Evolutionary conservation across 2,329 filamentous ascomycete genomes (phyloP), one percentile per base, ranked within the genome.

Genomic region (Piedraia hortae): DNA sequence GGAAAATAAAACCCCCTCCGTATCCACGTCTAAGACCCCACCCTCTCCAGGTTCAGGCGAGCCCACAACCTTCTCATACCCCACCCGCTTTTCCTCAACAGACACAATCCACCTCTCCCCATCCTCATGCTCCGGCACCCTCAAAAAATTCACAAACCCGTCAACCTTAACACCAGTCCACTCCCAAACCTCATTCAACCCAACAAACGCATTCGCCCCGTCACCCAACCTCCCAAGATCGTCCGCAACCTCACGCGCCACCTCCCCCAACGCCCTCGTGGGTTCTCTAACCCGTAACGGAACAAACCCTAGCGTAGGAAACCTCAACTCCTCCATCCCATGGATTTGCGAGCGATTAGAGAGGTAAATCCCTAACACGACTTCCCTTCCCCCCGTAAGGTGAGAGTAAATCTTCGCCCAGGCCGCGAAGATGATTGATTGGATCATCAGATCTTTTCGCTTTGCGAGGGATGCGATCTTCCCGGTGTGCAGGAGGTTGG

Each of bases 131-230:
- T 32, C 28, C 1, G 57, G 57, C 4, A 64, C 41, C 22, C 53
- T 62, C 10, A 89, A 43, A 31, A 89, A 85, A 40, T 91, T 91
- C 34, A 90, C 63, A 45, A 74, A 82, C 0, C 59, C 64, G 32
- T 72, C 59, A 1, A 89, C 43, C 24, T 44, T 50, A 2, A 77
- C 45, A 0, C 69, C 70, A 0, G 73, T 82, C 77, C 77, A 90
- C 9, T 54, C 43, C 10, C 53, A 44, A 16, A 90, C 66, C 39
- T 89, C 67, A 47, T 60, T 62, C 1, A 90, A 46, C 1, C 62
- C 62, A 0, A 62, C 63, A 1, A 48, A 48, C 0, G 59, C 54
- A 35, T 63, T 62, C 20, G 51, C 55, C 2, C 45, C 43, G 12
- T 32, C 53, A 10, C 54, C 56, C 16, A 90, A 67, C 3, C 48